These are phyloP conservation scores for Ogataea nakhonphanomensis DNA, from an alignment of 805 yeast species.

Conservation along the genomic window DNA sequence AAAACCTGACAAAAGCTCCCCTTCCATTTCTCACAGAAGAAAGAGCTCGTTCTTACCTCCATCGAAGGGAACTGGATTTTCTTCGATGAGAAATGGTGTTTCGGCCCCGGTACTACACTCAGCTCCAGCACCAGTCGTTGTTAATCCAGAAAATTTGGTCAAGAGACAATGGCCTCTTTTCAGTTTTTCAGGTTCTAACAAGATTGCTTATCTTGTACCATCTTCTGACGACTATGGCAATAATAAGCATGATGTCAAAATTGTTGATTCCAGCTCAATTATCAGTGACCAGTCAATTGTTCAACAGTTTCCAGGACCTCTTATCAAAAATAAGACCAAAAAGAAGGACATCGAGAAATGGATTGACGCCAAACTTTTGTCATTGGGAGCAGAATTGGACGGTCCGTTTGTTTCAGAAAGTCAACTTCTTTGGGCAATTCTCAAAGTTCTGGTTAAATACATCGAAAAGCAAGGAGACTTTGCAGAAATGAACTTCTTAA, in stretches of 20 bases:
- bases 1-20: slow-evolving; percentile 17
- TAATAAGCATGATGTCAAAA: slow-evolving; percentile 33
- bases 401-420: slow-evolving; percentile 19
- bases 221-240: slow-evolving; percentile 35
- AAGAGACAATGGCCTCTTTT: slow-evolving; percentile 74
- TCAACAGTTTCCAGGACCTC: slow-evolving; percentile 65
- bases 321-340: slow-evolving; percentile 52
- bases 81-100: neutral
- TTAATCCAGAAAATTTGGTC: slow-evolving; percentile 52
- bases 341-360: slow-evolving; percentile 70
- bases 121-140: slow-evolving; percentile 36
- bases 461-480: slow-evolving; percentile 29
- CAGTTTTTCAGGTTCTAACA: slow-evolving; percentile 54
- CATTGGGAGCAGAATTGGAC: slow-evolving; percentile 16
- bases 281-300: slow-evolving; percentile 46
- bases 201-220: slow-evolving; percentile 45
- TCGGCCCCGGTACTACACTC: slow-evolving; percentile 12
- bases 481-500: slow-evolving; percentile 28
- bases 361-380: slow-evolving; percentile 40
- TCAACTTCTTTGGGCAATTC: slow-evolving; percentile 28
- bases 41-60: slow-evolving; percentile 20
- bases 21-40: slow-evolving; percentile 11
- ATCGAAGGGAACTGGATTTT: slow-evolving; percentile 1
- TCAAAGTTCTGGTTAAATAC: slow-evolving; percentile 23
- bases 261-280: slow-evolving; percentile 34